phyloP scores from a whole-genome alignment of 1,139 yeast species.

The Diutina pseudorugosa region DNA sequence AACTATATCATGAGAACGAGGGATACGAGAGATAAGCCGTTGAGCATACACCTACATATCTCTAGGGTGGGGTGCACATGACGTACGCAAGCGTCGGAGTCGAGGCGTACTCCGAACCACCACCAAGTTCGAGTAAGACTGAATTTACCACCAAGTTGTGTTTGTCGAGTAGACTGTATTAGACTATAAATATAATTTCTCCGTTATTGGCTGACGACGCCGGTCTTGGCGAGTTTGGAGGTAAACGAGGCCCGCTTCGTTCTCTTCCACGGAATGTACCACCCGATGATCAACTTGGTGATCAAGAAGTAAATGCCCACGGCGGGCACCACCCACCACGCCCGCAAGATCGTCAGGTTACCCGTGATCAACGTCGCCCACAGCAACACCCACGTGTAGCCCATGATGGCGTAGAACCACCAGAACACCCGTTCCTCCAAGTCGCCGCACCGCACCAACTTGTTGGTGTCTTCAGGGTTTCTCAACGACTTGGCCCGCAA shows the following conservation, averaged over 20 bases:
- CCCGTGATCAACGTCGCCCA: neutral
- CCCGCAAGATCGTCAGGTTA: neutral
- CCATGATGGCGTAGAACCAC: neutral
- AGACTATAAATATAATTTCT: neutral
- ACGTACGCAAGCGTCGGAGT: no score
- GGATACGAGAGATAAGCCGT: no score
- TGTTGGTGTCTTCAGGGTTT: neutral
- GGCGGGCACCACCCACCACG: neutral
- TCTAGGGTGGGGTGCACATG: no score
- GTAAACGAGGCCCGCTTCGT: neutral
- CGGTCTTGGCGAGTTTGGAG: neutral
- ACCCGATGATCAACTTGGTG: slow-evolving; percentile 1
- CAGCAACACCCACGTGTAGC: neutral
- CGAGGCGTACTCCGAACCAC: no score
- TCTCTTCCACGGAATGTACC: neutral
- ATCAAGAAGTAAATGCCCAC: neutral
- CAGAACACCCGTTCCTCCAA: neutral
- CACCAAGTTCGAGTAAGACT: no score
- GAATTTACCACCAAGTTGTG: no score
- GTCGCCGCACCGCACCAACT: slow-evolving; percentile 2
- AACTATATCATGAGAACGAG: no score
- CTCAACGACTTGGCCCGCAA: neutral
- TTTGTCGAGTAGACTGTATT: no score
- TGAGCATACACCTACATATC: no score
- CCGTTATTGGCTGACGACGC: neutral